A percentile compares a stretch with the other conserved stretches of the same genome.
phyloP scores from a whole-genome alignment of 768 basidiomycete genomes.

The Phlebiopsis gigantea region DNA sequence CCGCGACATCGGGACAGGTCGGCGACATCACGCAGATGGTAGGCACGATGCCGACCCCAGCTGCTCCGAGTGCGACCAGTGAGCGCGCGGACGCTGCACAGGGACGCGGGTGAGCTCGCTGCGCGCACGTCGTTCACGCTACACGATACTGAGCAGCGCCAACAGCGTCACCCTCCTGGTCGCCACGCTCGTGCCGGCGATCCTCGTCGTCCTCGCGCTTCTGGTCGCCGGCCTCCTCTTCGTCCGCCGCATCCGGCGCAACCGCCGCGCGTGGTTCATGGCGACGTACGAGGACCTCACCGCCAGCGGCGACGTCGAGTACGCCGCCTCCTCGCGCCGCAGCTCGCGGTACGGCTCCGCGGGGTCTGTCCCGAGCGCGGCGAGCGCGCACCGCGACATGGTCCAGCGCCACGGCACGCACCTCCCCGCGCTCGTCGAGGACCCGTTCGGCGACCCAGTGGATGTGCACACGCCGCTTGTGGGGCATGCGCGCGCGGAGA shows the following conservation, averaged over 20 bases:
- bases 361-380: constrained; percentile 5
- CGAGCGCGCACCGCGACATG: constrained; percentile 5
- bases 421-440: background rate
- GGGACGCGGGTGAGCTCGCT: background rate
- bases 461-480: constrained; percentile 8
- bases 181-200: constrained; percentile 4
- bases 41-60: background rate
- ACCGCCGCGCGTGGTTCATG: constrained; percentile 6
- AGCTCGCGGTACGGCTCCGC: background rate
- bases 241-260: constrained; percentile 6
- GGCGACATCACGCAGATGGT: background rate
- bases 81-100: background rate
- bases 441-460: constrained; percentile 6
- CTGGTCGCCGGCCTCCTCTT: constrained; percentile 3
- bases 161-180: background rate
- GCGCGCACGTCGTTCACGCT: background rate
- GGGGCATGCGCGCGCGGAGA: background rate
- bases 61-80: background rate
- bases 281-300: constrained; percentile 3
- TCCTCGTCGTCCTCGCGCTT: constrained; percentile 5
- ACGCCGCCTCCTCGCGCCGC: background rate
- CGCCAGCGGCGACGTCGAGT: background rate
- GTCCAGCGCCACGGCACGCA: background rate
- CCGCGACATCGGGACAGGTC: constrained; percentile 3
- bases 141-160: background rate